Evolutionary conservation across 495 filamentous ascomycete genomes (phyloP).

Genomic region (Penicillium steckii): DNA sequence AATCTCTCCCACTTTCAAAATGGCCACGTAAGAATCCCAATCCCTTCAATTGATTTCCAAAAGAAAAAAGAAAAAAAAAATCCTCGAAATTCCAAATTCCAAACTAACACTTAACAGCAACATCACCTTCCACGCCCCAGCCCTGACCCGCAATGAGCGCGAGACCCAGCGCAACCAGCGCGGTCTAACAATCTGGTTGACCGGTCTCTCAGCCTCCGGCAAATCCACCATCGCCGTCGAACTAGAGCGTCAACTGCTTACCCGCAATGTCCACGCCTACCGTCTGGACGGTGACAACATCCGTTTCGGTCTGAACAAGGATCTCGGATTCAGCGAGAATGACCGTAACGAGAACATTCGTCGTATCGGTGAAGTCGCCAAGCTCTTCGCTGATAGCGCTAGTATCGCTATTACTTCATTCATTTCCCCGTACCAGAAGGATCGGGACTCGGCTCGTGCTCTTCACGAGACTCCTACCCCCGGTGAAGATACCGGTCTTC

Average conservation of each 20-base stretch:
- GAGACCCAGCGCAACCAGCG: slow-evolving; percentile 74
- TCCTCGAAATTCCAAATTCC: too few species aligned
- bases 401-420: slow-evolving; percentile 90
- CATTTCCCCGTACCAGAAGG: slow-evolving; percentile 90
- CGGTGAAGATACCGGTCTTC: slow-evolving; percentile 56
- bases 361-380: slow-evolving; percentile 92
- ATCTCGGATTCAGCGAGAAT: slow-evolving; percentile 88
- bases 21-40: slow-evolving; percentile 43
- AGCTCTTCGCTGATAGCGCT: slow-evolving; percentile 89
- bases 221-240: slow-evolving; percentile 96
- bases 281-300: slow-evolving; percentile 98
- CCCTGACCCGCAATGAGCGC: slow-evolving; percentile 83
- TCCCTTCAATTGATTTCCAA: neutral
- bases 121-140: slow-evolving; percentile 95
- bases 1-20: slow-evolving; percentile 24
- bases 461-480: slow-evolving; percentile 62
- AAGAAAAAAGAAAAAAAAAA: too few species aligned
- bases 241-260: slow-evolving; percentile 89
- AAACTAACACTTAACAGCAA: slow-evolving; percentile 58
- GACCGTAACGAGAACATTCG: slow-evolving; percentile 98
- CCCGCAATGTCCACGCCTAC: slow-evolving; percentile 79
- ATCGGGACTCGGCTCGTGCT: slow-evolving; percentile 76
- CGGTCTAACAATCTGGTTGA: slow-evolving; percentile 97
- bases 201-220: slow-evolving; percentile 89
- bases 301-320: slow-evolving; percentile 95